Evolutionary conservation across 2,329 filamentous ascomycete species (phyloP).

Genomic region (Penicillium concentricum): DNA sequence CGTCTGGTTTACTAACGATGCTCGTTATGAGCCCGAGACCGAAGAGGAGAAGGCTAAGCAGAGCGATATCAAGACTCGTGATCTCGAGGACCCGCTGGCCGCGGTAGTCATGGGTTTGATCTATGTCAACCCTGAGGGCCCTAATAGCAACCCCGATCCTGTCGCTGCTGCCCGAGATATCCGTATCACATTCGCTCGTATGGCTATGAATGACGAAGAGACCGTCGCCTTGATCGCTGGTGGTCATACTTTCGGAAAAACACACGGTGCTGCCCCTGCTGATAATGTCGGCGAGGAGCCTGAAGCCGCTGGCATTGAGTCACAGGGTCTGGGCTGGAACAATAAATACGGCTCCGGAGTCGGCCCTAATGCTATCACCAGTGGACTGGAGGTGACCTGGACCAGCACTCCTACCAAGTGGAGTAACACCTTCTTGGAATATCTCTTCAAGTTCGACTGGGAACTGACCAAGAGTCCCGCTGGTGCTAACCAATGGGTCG

Average conservation of each 20-base stretch:
- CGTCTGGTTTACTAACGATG: slow-evolving; percentile 66
- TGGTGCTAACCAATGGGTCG: slow-evolving; percentile 74
- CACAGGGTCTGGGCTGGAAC: slow-evolving; percentile 71
- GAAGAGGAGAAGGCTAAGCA: slow-evolving; percentile 42
- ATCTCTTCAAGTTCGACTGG: slow-evolving; percentile 78
- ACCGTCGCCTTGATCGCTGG: slow-evolving; percentile 77
- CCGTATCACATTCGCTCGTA: slow-evolving; percentile 70
- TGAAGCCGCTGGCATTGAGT: slow-evolving; percentile 60
- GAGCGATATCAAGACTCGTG: slow-evolving; percentile 56
- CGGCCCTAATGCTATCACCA: slow-evolving; percentile 71
- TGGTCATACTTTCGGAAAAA: slow-evolving; percentile 78
- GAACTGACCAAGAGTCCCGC: slow-evolving; percentile 72
- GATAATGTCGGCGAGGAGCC: slow-evolving; percentile 68
- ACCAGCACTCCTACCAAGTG: slow-evolving; percentile 73
- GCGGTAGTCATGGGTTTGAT: slow-evolving; percentile 75
- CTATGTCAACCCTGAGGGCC: slow-evolving; percentile 79
- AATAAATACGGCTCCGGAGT: slow-evolving; percentile 65
- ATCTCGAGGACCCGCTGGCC: slow-evolving; percentile 67
- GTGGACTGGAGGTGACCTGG: slow-evolving; percentile 77
- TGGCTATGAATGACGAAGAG: slow-evolving; percentile 83
- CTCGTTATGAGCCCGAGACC: slow-evolving; percentile 60
- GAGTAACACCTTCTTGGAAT: slow-evolving; percentile 72
- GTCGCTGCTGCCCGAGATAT: slow-evolving; percentile 69
- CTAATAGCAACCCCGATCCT: slow-evolving; percentile 69
- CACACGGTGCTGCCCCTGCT: slow-evolving; percentile 67